phyloP scores from a whole-genome alignment of 2,329 filamentous ascomycete species.

The Thelonectria blattea region DNA sequence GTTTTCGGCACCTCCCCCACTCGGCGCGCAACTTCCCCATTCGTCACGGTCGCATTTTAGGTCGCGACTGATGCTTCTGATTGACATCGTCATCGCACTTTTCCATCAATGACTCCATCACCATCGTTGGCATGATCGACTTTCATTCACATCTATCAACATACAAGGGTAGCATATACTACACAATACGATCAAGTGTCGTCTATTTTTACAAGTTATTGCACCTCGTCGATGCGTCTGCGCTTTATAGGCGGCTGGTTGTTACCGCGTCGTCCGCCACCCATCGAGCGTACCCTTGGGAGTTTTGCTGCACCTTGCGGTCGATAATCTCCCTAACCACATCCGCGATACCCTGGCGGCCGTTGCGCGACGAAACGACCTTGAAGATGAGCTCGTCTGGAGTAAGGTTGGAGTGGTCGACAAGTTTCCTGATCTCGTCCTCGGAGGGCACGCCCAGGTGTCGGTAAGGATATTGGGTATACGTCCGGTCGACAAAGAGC shows the following conservation, averaged over 20 bases:
- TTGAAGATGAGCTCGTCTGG: conserved; percentile 65
- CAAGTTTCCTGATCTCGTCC: conserved; percentile 56
- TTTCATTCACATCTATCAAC: conserved; percentile 35
- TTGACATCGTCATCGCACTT: conserved; percentile 19
- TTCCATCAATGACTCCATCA: conserved; percentile 14
- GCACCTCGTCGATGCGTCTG: conserved; percentile 15
- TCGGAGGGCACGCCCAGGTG: conserved; percentile 78
- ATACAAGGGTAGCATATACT: conserved; percentile 31
- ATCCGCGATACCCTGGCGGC: conserved; percentile 72
- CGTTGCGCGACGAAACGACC: conserved; percentile 63
- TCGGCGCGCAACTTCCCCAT: conserved; percentile 16
- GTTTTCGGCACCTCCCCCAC: conserved; percentile 30
- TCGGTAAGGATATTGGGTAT: conserved; percentile 74
- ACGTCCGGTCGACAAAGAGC: conserved; percentile 69
- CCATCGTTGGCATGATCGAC: conserved; percentile 19
- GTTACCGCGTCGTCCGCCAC: conserved; percentile 36
- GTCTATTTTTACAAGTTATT: conserved; percentile 39
- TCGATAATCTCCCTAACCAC: conserved; percentile 72
- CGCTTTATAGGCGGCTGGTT: conserved; percentile 43
- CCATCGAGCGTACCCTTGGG: conserved; percentile 53
- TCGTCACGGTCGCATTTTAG: conserved; percentile 24
- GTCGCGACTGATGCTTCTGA: conserved; percentile 13
- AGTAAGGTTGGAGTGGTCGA: conserved; percentile 49
- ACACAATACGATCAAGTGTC: conserved; percentile 25
- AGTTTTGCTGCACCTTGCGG: conserved; percentile 62